Percentiles rank a stretch among this genome's conserved stretches.
Evolutionary conservation across 371 early-diverging fungal genomes (phyloP).

Genomic region (Mortierella sp.): DNA sequence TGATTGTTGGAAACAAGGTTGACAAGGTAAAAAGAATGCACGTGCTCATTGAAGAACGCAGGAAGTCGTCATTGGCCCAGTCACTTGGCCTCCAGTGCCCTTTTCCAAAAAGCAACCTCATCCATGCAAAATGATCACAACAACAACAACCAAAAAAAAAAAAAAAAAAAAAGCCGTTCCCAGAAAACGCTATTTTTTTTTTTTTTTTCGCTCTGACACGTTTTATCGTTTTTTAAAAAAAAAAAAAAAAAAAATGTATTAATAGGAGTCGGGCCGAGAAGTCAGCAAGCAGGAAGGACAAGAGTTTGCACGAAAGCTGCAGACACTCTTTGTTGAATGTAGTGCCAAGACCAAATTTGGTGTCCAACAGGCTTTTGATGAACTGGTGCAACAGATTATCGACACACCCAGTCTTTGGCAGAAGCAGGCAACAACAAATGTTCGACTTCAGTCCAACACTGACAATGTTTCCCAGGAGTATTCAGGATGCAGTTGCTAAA

Average conservation of each 20-base stretch:
- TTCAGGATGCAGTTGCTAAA: conserved; percentile 48
- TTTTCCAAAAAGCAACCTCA: no score
- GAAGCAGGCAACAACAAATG: conserved; percentile 62
- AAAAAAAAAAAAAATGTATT: not conserved
- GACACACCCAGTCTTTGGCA: conserved; percentile 85
- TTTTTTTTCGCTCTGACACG: not conserved
- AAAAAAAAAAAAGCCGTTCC: no score
- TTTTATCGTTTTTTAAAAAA: not conserved
- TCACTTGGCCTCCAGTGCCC: no score
- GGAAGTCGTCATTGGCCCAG: no score
- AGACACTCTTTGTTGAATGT: conserved; percentile 94
- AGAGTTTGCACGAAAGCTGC: conserved; percentile 84
- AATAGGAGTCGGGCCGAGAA: conserved; percentile 76
- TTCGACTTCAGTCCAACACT: conserved; percentile 41
- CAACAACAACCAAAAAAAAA: no score
- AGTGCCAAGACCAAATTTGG: conserved; percentile 94
- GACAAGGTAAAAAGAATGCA: conserved; percentile 76
- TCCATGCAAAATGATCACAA: no score
- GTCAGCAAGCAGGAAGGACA: conserved; percentile 91
- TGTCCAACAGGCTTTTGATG: conserved; percentile 89
- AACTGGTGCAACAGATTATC: conserved; percentile 88
- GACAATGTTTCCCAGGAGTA: conserved; percentile 24
- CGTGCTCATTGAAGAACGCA: no score
- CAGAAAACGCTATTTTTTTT: no score
- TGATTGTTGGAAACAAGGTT: conserved; percentile 98